phyloP scores from a whole-genome alignment of 2,329 filamentous ascomycete genomes.

The Beauveria medogensis region DNA sequence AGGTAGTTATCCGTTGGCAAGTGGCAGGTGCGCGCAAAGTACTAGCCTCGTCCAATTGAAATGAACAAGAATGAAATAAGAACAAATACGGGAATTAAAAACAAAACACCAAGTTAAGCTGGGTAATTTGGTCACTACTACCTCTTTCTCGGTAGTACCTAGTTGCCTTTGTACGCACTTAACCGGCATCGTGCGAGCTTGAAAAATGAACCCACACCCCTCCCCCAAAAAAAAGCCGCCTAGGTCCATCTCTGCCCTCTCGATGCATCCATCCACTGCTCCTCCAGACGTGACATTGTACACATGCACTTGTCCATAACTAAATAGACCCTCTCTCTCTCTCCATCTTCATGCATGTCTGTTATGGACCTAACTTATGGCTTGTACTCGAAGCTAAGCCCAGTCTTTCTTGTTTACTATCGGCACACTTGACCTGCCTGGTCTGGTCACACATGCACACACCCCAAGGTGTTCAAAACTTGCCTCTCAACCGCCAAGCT shows the following conservation, averaged over 20 bases:
- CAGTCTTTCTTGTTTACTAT: neutral
- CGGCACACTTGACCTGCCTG: neutral
- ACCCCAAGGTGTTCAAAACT: neutral
- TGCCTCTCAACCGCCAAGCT: neutral
- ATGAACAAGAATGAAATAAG: neutral
- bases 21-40: neutral
- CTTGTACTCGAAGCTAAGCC: neutral
- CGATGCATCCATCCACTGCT: constrained; percentile 7
- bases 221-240: neutral
- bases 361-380: constrained; percentile 18
- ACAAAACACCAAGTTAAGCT: neutral
- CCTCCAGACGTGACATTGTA: constrained; percentile 14
- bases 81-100: neutral
- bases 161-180: too few species aligned
- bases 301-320: constrained; percentile 15
- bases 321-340: constrained; percentile 23
- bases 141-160: too few species aligned
- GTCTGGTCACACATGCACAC: neutral
- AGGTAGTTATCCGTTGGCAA: neutral
- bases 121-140: neutral
- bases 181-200: too few species aligned
- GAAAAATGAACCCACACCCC: neutral
- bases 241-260: neutral
- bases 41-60: neutral
- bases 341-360: constrained; percentile 32